Conservation (phyloP, 495 filamentous ascomycete genomes). For the Glarea lozoyensis region DNA sequence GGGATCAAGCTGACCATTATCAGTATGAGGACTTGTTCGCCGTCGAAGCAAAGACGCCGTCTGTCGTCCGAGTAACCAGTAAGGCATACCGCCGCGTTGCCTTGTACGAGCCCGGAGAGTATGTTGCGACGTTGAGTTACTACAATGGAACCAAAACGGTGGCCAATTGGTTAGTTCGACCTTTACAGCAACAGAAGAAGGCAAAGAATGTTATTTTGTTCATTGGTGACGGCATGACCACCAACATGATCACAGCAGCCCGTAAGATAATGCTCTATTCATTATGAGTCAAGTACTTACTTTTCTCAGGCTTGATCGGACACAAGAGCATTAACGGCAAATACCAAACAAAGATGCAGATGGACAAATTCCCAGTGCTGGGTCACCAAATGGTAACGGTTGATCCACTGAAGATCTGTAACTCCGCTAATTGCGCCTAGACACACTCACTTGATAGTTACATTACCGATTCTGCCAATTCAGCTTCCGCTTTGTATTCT, state of each 20-base stretch:
- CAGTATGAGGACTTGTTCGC: constrained; percentile 60
- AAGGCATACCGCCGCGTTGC: constrained; percentile 61
- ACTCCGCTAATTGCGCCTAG: constrained; percentile 14
- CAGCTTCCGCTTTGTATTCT: constrained; percentile 61
- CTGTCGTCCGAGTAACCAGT: constrained; percentile 60
- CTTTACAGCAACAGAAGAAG: constrained; percentile 50
- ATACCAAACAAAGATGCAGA: constrained; percentile 55
- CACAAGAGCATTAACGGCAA: constrained; percentile 69
- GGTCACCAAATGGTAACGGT: constrained; percentile 60
- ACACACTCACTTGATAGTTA: constrained; percentile 66
- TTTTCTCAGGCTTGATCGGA: constrained; percentile 59
- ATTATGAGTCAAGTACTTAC: too few relatives aligned
- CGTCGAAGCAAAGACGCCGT: constrained; percentile 49
- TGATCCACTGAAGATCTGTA: too few relatives aligned
- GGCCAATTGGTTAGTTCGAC: constrained; percentile 63
- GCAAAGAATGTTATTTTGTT: constrained; percentile 74
- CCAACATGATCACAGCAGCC: constrained; percentile 54
- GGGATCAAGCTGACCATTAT: too few relatives aligned
- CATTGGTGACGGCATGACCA: constrained; percentile 74
- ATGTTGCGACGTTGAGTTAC: constrained; percentile 61
- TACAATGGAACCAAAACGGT: constrained; percentile 53
- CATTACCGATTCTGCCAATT: constrained; percentile 73
- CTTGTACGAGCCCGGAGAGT: constrained; percentile 60
- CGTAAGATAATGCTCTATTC: too few relatives aligned
- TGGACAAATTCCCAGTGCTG: constrained; percentile 66